Base-by-base conservation (phyloP, 345 rosid species). In the Barbarea vulgaris region DNA sequence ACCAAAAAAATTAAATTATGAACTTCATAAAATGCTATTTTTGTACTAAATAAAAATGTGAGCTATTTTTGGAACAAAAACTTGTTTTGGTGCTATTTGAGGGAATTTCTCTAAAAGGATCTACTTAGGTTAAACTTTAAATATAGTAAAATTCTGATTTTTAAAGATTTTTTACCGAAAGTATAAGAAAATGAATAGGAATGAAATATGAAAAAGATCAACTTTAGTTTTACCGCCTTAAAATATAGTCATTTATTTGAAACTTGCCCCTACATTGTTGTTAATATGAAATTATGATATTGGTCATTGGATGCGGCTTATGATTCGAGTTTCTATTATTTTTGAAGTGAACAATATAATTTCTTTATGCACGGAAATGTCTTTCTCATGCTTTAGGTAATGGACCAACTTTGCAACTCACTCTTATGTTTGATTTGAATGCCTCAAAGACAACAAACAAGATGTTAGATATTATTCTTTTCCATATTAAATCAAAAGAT, bases 371-470 rank as follows among this genome's bases (percentile, higher is more conserved):
- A 21, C 28, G 33, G 33, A 64, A 28, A 12, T 46, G 67, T 58
- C 79, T 25, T 36, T 75, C 50, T 67, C 68, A 52, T 50, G 46
- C 70, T 76, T 76, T 69, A 31, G 21, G 12, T 68, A 62, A 62
- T 76, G 80, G 70, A 76, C 70, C 80, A 60, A 62, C 64, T 76
- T 76, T 69, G 27, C 50, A 61, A 36, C 54, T 67, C 60, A 67
- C 44, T 31, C 5, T 3, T 17, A 48, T 48, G 30, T 41, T 76
- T 74, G 72, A 46, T 28, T 28, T 74, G 72, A 46, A 66, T 18
- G 42, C 48, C 51, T 57, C 67, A 15, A 18, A 57, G 44, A 56
- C 60, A 57, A 74, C 67, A 66, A 66, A 66, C 37, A 56, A 17
- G 31, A 66, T 67, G 60, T 74, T 66, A 4, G 56, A 24, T 51